Base-by-base conservation (phyloP, 306 rosid species). In the Cucumis hystrix region DNA sequence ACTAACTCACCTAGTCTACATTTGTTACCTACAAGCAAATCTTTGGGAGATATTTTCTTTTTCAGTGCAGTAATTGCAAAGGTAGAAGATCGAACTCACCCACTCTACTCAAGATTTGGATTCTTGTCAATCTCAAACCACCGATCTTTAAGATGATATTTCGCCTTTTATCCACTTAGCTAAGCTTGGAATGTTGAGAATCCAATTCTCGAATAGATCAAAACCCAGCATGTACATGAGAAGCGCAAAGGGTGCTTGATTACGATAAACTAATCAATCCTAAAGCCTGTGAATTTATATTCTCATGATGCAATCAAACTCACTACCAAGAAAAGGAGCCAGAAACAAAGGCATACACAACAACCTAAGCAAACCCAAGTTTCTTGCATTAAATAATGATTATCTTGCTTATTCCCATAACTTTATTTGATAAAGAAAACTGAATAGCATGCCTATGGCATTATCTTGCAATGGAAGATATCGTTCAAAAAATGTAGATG, bases 401-500 rank as follows among this genome's bases (percentile, higher is more conserved):
- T 67, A 67, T 51, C 35, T 20, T 40, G 55, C 55, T 30, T 11
- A 6, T 67, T 5, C 35, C 55, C 6, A 20, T 12, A 40, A 20
- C 51, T 66, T 66, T 66, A 40, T 40, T 40, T 6, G 52, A 66
- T 39, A 66, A 11, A 1, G 33, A 10, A 4, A 39, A 11, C 74
- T 63, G 11, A 14, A 14, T 14, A 63, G 15, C 20, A 30, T 30
- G 68, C 20, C 43, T 41, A 2, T 41, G 35, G 74, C 33, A n/a
- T 67, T 67, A 67, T 20, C 54, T 41, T 40, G 10, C 20, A 39
- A 58, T 61, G 58, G 56, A 4, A 6, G 73, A 30, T 49, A 25
- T 45, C 51, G 82, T 78, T 88, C 80, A 94, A 77, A 94, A 94
- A 40, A 83, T 67, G 83, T 83, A 86, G 56, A 47, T 37, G 83